Percentiles rank a stretch among this genome's conserved stretches.
phyloP scores from a whole-genome alignment of 495 filamentous ascomycete species.

The Articulospora tetracladia region DNA sequence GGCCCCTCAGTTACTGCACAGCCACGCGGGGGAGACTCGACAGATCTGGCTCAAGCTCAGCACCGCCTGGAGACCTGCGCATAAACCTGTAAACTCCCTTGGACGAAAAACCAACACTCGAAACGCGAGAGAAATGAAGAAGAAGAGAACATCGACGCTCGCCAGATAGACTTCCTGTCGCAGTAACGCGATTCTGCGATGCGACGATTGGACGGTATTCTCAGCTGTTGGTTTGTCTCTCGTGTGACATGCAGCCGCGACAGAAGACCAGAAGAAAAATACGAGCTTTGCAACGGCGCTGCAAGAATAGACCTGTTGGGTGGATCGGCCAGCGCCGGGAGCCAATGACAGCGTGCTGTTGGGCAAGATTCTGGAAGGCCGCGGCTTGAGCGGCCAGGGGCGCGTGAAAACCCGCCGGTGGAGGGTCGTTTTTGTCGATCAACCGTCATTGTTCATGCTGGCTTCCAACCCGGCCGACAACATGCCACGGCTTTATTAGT shows the following conservation, averaged over 20 bases:
- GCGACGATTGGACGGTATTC: too few species aligned
- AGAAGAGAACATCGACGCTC: too few species aligned
- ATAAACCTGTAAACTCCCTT: not conserved
- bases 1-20: too few species aligned
- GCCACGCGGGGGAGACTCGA: not conserved
- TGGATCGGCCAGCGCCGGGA: not conserved
- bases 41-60: not conserved
- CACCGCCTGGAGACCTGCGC: not conserved
- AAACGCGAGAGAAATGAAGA: not conserved
- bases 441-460: not conserved
- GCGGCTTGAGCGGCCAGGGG: not conserved
- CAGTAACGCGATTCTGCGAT: too few species aligned
- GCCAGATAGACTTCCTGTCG: too few species aligned
- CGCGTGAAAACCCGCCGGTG: too few species aligned
- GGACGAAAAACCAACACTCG: not conserved
- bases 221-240: too few species aligned
- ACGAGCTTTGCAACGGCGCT: not conserved
- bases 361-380: not conserved
- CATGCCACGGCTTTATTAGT: not conserved
- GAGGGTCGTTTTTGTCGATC: not conserved
- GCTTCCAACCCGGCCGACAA: not conserved
- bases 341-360: not conserved
- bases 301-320: not conserved
- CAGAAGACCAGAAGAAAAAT: too few species aligned
- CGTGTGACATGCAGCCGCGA: too few species aligned